A percentile compares a stretch with the other conserved stretches of the same genome.
Conservation (phyloP, 257 asterid species). For the Jacaranda copaia region DNA sequence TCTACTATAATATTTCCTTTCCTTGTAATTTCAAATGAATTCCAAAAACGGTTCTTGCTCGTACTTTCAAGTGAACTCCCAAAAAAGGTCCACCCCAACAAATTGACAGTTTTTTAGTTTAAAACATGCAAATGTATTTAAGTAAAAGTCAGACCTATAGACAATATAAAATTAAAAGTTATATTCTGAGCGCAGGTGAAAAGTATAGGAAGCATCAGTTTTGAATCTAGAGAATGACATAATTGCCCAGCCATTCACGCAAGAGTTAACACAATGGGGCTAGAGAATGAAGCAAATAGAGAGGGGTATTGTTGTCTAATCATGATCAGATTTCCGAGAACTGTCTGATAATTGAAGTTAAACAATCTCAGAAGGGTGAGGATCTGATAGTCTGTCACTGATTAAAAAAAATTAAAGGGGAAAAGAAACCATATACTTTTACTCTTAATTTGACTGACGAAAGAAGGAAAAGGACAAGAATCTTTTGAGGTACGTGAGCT, state of each 20-base stretch:
- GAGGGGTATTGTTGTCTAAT: constrained; percentile 21
- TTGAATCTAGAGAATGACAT: background rate
- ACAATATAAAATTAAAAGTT: background rate
- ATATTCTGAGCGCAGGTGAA: constrained; percentile 1
- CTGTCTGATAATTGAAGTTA: constrained; percentile 29
- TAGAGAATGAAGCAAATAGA: background rate
- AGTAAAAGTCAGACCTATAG: background rate
- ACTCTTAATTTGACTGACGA: constrained; percentile 28
- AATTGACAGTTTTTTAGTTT: background rate
- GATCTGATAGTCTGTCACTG: constrained; percentile 15
- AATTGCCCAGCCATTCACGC: constrained; percentile 9
- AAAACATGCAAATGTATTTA: background rate
- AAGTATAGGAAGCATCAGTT: background rate
- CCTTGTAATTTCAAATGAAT: background rate
- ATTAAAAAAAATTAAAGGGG: background rate
- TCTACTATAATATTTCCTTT: background rate
- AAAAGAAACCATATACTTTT: background rate
- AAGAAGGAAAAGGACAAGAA: constrained; percentile 41
- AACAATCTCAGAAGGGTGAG: background rate
- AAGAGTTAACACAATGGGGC: background rate
- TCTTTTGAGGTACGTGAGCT: constrained; percentile 54
- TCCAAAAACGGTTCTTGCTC: background rate
- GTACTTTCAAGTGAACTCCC: background rate
- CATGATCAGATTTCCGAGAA: background rate
- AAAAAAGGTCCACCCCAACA: background rate